Conservation (phyloP, 2,329 filamentous ascomycete genomes). For the Ceratocystis destructans region DNA sequence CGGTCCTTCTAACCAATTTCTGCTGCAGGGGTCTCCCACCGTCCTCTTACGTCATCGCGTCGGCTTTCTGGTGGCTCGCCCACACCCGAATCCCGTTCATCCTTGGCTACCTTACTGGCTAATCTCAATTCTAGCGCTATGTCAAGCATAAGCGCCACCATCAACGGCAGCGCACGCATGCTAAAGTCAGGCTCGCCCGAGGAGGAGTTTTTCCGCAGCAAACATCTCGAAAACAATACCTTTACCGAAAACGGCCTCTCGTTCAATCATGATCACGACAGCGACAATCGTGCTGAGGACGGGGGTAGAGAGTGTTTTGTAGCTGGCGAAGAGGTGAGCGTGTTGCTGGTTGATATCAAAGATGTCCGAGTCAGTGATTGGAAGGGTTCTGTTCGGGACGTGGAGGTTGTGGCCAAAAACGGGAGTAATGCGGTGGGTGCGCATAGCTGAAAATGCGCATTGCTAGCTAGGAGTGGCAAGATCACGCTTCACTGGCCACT, state of each 20-base stretch:
- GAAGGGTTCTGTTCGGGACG: slow-evolving; percentile 81
- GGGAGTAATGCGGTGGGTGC: neutral
- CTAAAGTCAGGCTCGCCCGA: slow-evolving; percentile 62
- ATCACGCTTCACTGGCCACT: neutral
- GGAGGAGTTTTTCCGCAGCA: slow-evolving; percentile 68
- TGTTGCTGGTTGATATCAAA: slow-evolving; percentile 72
- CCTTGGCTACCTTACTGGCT: slow-evolving; percentile 67
- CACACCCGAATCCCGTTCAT: slow-evolving; percentile 51
- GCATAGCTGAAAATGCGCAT: neutral
- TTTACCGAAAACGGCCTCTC: slow-evolving; percentile 46
- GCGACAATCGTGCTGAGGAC: slow-evolving; percentile 27
- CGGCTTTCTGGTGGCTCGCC: slow-evolving; percentile 49
- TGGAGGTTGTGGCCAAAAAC: slow-evolving; percentile 8
- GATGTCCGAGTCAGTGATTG: slow-evolving; percentile 85
- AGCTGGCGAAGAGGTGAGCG: slow-evolving; percentile 68
- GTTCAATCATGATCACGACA: slow-evolving; percentile 27
- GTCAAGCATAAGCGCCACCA: slow-evolving; percentile 79
- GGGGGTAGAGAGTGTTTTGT: slow-evolving; percentile 54
- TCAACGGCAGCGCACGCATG: slow-evolving; percentile 73
- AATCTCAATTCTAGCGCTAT: slow-evolving; percentile 85
- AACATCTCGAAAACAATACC: slow-evolving; percentile 84
- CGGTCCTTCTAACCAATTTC: slow-evolving; percentile 13
- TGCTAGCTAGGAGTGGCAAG: neutral
- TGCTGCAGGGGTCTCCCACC: slow-evolving; percentile 63
- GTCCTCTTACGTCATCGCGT: slow-evolving; percentile 59